Evolutionary conservation across 2,329 filamentous ascomycete species (phyloP), one percentile per base, ranked within the genome.

Genomic region (Microsporum canis): DNA sequence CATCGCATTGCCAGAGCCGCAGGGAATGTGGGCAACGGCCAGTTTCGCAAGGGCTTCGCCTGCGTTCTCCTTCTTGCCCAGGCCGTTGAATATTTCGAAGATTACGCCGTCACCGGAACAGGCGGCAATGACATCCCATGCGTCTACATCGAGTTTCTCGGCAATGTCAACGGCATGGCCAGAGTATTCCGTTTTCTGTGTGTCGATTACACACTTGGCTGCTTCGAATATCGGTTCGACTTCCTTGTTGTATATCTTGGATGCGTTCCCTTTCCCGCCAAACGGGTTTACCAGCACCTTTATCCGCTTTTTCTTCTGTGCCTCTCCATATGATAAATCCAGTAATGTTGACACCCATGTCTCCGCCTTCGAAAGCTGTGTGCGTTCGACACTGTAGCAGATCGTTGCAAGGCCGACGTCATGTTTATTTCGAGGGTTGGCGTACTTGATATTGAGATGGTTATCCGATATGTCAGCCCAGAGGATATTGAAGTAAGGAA

Each of bases 1-100:
- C 85, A 97, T 88, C 27, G 89, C 94, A 72, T 99, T 99, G 4
- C 94, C 94, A 57, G 89, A 94, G 12, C 94, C 94, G 70, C 91
- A 95, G 1, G 94, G 94, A 39, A 99, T 80, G 70, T 96, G 89
- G 27, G 86, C 87, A 1, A 99, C 85, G 0, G 94, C 89, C 12
- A 97, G 76, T 68, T 86, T 88, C 27, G 80, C 77, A 63, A 99
- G 76, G 0, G 92, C 94, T 60, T 81, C 81, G 36, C 80, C 78
- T 23, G 91, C 91, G 73, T 96, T 88, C 3, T 80, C 71, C 43
- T 90, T 85, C 73, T 84, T 87, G 12, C 84, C 91, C 36, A 99
- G 77, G 0, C 94, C 94, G 71, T 99, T 97, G 78, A 96, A 96
- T 6, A 96, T 88, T 74, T 99, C 94, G 71, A 96, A 88, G 0